Percentiles rank a stretch among this genome's conserved stretches.
Evolutionary conservation across 192 early-diverging fungal species (phyloP).

Genomic region (Pecoramyces ruminantium): DNA sequence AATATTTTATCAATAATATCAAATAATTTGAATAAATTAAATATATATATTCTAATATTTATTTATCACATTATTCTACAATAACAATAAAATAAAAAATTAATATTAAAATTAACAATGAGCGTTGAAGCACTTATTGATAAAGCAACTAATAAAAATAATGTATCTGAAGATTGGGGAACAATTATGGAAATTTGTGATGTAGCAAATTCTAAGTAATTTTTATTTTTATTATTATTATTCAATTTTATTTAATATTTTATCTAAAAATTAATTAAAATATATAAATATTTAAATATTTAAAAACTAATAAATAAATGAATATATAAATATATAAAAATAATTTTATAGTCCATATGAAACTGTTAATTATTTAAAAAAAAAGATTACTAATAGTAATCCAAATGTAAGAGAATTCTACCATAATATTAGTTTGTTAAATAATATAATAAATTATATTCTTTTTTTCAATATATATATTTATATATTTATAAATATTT

Average conservation of each 20-base stretch:
- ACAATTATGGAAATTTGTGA: slow-evolving; percentile 58
- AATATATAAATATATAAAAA: no score
- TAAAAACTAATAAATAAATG: no score
- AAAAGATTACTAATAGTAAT: slow-evolving; percentile 19
- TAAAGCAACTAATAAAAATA: slow-evolving; percentile 79
- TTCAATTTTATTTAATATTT: no score
- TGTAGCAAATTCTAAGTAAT: slow-evolving; percentile 20
- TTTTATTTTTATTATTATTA: slow-evolving; percentile 1
- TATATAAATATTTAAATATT: no score
- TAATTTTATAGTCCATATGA: slow-evolving; percentile 3
- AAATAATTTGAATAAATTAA: no score
- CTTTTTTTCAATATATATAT: not conserved
- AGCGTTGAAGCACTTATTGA: slow-evolving; percentile 2
- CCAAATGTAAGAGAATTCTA: slow-evolving; percentile 63
- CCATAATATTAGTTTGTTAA: no score
- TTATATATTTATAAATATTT: no score
- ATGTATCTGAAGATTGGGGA: slow-evolving; percentile 89
- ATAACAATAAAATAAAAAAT: no score
- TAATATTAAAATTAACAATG: not conserved
- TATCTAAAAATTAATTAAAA: slow-evolving; percentile 4
- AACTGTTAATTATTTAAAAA: slow-evolving; percentile 15
- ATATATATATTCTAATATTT: no score
- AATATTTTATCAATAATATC: no score
- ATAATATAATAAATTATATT: not conserved
- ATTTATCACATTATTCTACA: no score